These are phyloP conservation scores for Ascochyta fabae DNA, from an alignment of 2,329 filamentous ascomycete species.

Conservation along the genomic window DNA sequence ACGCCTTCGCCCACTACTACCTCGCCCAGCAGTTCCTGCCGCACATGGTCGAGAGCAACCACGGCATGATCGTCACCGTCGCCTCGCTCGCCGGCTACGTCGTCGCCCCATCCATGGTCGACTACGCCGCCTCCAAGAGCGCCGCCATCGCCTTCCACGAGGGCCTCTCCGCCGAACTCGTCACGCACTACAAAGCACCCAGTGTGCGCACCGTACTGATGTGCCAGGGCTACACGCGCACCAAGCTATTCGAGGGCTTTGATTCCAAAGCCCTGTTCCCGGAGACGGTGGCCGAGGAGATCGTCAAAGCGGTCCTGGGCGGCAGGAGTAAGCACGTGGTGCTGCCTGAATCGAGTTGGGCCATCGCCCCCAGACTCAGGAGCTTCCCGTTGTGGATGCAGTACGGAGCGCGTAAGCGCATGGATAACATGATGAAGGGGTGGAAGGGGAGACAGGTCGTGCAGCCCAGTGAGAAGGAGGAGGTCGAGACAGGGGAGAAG, in stretches of 20 bases:
- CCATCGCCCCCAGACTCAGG: slow-evolving; percentile 49
- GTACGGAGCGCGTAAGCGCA: slow-evolving; percentile 56
- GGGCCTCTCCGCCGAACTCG: slow-evolving; percentile 53
- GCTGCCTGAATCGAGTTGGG: slow-evolving; percentile 55
- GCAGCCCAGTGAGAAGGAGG: slow-evolving; percentile 43
- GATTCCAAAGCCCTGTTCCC: slow-evolving; percentile 61
- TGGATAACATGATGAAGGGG: slow-evolving; percentile 42
- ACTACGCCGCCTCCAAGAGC: slow-evolving; percentile 72
- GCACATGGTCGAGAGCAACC: slow-evolving; percentile 66
- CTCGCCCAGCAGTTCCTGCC: slow-evolving; percentile 72
- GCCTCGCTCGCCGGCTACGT: slow-evolving; percentile 69
- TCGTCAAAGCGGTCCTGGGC: slow-evolving; percentile 65
- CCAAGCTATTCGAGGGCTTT: slow-evolving; percentile 65
- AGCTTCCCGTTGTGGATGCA: slow-evolving; percentile 69
- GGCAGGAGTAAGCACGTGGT: slow-evolving; percentile 65
- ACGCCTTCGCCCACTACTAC: slow-evolving; percentile 71
- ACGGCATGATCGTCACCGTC: slow-evolving; percentile 76
- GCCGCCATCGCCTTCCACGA: slow-evolving; percentile 73
- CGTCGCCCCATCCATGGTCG: slow-evolving; percentile 67
- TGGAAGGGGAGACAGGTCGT: slow-evolving; percentile 49
- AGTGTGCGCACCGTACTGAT: slow-evolving; percentile 71
- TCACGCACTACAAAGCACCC: slow-evolving; percentile 66
- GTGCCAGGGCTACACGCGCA: slow-evolving; percentile 68
- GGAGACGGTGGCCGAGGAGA: slow-evolving; percentile 68
- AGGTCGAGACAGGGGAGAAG: slow-evolving; percentile 28